phyloP scores from a whole-genome alignment of 2,329 filamentous ascomycete genomes.

The Botrytis cinerea region DNA sequence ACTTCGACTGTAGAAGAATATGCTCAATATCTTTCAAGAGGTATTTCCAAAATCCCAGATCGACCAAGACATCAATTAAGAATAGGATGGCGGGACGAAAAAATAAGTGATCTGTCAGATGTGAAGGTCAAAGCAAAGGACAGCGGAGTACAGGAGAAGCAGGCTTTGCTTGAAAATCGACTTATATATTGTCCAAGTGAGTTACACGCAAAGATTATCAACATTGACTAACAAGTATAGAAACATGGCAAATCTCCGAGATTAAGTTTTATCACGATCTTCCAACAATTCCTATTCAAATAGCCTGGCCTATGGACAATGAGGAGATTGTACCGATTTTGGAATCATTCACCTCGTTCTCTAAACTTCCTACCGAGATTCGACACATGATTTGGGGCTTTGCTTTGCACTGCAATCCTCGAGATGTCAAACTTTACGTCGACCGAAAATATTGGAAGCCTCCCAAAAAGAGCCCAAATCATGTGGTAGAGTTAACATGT shows the following conservation, averaged over 20 bases:
- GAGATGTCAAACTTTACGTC: neutral
- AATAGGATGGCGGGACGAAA: neutral
- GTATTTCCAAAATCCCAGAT: neutral
- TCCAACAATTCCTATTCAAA: neutral
- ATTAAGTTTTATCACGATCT: conserved; percentile 4
- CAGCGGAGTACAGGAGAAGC: neutral
- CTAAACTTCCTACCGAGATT: neutral
- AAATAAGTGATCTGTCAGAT: neutral
- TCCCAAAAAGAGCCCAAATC: rapidly evolving
- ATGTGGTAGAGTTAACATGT: neutral
- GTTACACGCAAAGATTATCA: neutral
- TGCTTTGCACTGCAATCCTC: neutral
- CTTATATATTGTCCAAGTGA: neutral
- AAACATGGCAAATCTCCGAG: neutral
- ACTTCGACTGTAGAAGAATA: neutral
- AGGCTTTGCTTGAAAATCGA: neutral
- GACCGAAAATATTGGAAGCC: neutral
- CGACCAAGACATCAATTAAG: neutral
- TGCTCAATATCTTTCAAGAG: neutral
- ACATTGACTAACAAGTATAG: neutral
- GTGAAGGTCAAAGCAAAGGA: neutral
- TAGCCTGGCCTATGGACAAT: neutral
- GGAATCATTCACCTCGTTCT: neutral
- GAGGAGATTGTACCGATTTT: neutral
- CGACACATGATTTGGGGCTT: neutral